Percentiles rank a stretch among this genome's conserved stretches.
These are phyloP conservation scores for Boletus pseudopeckii DNA, from an alignment of 768 basidiomycete species.

Conservation along the genomic window DNA sequence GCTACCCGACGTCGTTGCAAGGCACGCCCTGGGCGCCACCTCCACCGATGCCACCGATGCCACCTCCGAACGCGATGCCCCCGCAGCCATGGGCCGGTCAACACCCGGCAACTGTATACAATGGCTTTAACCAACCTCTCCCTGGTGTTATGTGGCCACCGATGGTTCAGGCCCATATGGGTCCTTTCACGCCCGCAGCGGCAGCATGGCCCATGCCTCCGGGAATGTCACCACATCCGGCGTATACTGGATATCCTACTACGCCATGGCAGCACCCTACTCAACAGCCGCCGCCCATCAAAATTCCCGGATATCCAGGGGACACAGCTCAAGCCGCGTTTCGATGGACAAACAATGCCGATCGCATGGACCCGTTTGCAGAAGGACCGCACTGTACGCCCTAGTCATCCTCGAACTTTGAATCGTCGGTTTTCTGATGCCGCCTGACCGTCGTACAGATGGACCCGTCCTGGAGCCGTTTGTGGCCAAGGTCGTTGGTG, in stretches of 20 bases:
- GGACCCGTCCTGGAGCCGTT: conserved; percentile 70
- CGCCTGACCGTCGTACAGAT: conserved; percentile 37
- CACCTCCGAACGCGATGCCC: conserved; percentile 21
- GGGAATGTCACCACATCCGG: conserved; percentile 23
- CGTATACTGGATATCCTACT: conserved; percentile 17
- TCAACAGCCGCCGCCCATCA: conserved; percentile 23
- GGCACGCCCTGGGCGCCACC: conserved; percentile 28
- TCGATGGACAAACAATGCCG: conserved; percentile 30
- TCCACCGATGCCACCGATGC: conserved; percentile 5
- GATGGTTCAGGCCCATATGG: conserved; percentile 14
- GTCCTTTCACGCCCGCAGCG: conserved; percentile 23
- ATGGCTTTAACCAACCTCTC: conserved; percentile 31
- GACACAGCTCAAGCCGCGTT: conserved; percentile 28
- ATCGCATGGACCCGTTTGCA: conserved; percentile 35
- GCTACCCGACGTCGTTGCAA: conserved; percentile 26
- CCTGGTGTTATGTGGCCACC: conserved; percentile 24
- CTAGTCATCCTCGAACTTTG: not conserved
- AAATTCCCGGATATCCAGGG: conserved; percentile 18
- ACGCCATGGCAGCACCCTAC: conserved; percentile 29
- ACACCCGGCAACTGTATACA: conserved; percentile 23
- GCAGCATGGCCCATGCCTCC: conserved; percentile 26
- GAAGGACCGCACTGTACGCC: conserved; percentile 44
- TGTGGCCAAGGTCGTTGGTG: conserved; percentile 47
- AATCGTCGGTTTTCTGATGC: conserved; percentile 5
- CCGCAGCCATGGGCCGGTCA: conserved; percentile 20